Evolutionary conservation across 2,329 filamentous ascomycete species (phyloP), one percentile per base, ranked within the genome.

Genomic region (Fusarium buharicum): DNA sequence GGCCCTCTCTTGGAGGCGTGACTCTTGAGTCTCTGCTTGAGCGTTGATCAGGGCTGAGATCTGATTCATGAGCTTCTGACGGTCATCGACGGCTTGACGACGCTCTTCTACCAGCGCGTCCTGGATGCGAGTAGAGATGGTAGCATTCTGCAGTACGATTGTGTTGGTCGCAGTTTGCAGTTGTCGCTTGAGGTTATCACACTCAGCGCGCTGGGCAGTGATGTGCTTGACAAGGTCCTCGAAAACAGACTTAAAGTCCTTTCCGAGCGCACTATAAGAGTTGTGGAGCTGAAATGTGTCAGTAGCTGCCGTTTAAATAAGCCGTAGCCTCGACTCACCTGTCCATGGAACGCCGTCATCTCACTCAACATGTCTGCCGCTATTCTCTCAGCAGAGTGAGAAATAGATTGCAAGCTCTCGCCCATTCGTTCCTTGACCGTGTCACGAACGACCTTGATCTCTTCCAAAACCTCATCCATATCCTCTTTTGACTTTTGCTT

Each of bases 381-480:
- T 61, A 98, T 97, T 51, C 90, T 88, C 76, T 94, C 92, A 2
- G 94, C 93, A 10, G 93, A 92, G 11, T 84, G 84, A 3, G 93
- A 93, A 18, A 98, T 86, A 22, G 92, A 88, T 69, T 92, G 89
- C 38, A 98, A 81, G 9, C 93, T 94, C 71, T 93, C 88, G 3
- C 92, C 91, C 43, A 98, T 91, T 60, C 90, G 90, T 44, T 85
- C 82, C 79, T 97, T 97, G 47, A 98, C 92, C 49, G 91, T 89
- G 73, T 97, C 91, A 18, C 94, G 87, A 20, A 98, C 82, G n/a
- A 86, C 87, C 73, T 93, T 93, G 74, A 98, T 97, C 73, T 96
- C 94, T 70, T 95, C 91, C 10, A 99, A 82, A 2, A 97, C 89
- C n/a, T 86, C 81, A 69, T 97, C 93, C 91, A 97, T 93, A 53